Evolutionary conservation across 2,329 filamentous ascomycete genomes (phyloP), one percentile per base, ranked within the genome.

Genomic region (Colletotrichum falcatum): DNA sequence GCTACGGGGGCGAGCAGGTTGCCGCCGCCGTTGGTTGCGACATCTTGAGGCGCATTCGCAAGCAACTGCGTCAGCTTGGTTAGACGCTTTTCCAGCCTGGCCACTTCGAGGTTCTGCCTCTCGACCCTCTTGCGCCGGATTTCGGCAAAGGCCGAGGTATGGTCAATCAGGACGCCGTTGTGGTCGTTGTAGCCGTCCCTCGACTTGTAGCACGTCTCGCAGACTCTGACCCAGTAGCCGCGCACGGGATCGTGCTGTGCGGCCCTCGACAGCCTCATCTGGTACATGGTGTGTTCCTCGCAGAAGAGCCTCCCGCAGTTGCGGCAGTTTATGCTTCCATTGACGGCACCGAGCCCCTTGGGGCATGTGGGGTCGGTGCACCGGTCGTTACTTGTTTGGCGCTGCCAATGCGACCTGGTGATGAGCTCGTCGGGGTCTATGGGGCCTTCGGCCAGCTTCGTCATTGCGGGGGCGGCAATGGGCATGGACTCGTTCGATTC

Each of bases 121-220:
- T 98, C 95, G 0, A 98, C 91, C 48, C 86, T 93, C 74, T 91
- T 92, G 75, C 91, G 89, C 69, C 96, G 86, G n/a, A 92, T 87
- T 3, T 87, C 86, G 16, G 86, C 82, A 75, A 99, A 98, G 4
- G 84, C 83, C n/a, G 84, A 82, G 3, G 89, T 94, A 75, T 94
- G 92, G 75, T 97, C 91, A 70, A 90, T 85, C 67, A 90, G 84
- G 2, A 91, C 80, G 0, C 94, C 93, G 65, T 88, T 88, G 75
- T 95, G 92, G 77, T 99, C 95, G 78, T 97, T 97, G 81, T 99
- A 99, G 4, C 96, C 96, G 33, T 95, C 94, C 76, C 96, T 89
- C 61, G 94, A 97, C 83, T 98, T 98, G 83, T 96, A 99, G 82
- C 96, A 99, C n/a, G 96, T 98, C 83, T 99, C 96, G 78, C 96